Base-by-base conservation (phyloP, 1,139 yeast species). In the Saccharomyces hybrid region DNA sequence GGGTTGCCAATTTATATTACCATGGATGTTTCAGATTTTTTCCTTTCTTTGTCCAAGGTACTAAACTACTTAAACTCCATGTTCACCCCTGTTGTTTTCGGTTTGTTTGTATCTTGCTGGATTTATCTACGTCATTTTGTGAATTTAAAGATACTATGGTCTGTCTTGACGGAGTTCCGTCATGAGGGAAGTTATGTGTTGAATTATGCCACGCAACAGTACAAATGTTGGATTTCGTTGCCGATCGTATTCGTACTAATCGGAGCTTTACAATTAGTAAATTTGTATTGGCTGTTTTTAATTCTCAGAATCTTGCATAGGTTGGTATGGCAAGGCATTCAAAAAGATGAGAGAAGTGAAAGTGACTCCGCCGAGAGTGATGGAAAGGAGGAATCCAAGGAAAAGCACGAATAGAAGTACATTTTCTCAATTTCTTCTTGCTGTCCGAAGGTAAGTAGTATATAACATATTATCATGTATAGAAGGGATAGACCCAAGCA, bases 141-240 rank as follows among this genome's bases (percentile, higher is more conserved):
- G 61, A 93, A 91, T 71, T 66, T 91, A 59, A 80, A 76, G 65
- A 87, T 93, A 59, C 78, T 93, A 62, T 88, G 88, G 86, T 90
- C 98, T 1, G 85, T 93, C 34, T 75, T 87, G 54, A 90, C 97
- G 27, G 96, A 90, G 70, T 93, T 88, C 73, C 79, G 78, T 61
- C 81, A 95, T 2, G 89, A 88, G 38, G 98, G 98, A 50, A 84
- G 84, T 58, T 90, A 78, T 74, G 79, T 79, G 55, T 77, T 95
- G 64, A 83, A 89, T 74, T 93, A 91, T 84, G 88, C 79, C n/a
- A 84, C 95, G 32, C 93, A 90, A 70, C 96, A 91, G 71, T 93
- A 91, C 76, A 93, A 95, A 73, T 93, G 98, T 74, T 89, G 88
- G 85, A 88, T 95, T 62, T 86, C 98, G 16, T 96, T 88, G 73